A percentile compares a stretch with the other conserved stretches of the same genome.
Evolutionary conservation across 495 filamentous ascomycete genomes (phyloP).

Genomic region (Platismatia glauca): DNA sequence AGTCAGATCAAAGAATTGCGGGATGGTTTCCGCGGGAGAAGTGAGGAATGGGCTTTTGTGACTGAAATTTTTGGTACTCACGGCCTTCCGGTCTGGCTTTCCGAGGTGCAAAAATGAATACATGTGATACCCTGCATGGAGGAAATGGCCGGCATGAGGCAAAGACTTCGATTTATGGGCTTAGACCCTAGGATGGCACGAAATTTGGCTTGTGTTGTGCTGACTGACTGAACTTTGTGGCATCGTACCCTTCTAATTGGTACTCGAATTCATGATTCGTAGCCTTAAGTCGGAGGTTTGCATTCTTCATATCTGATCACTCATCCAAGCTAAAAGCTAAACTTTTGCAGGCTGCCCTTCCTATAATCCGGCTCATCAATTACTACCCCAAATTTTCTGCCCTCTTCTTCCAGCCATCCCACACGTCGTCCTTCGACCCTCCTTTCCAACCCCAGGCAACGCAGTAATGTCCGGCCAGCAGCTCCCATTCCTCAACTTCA

Average conservation of each 20-base stretch:
- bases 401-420: slow-evolving; percentile 35
- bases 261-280: background rate
- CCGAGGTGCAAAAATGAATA: background rate
- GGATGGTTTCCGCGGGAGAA: background rate
- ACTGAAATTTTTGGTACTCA: background rate
- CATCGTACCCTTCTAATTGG: background rate
- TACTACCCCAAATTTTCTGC: slow-evolving; percentile 22
- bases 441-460: slow-evolving; percentile 74
- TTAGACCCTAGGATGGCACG: background rate
- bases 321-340: background rate
- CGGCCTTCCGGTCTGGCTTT: background rate
- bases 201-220: background rate
- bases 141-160: background rate
- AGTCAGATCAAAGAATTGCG: background rate
- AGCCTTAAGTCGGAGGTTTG: background rate
- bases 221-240: background rate
- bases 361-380: background rate
- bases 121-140: background rate
- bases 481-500: slow-evolving; percentile 89
- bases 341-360: background rate
- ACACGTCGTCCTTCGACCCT: slow-evolving; percentile 23
- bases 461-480: slow-evolving; percentile 84
- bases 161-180: background rate
- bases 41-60: background rate
- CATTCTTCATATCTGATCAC: background rate